Conservation (phyloP, 352 stramenopile species). For the Globisporangium alternatum region DNA sequence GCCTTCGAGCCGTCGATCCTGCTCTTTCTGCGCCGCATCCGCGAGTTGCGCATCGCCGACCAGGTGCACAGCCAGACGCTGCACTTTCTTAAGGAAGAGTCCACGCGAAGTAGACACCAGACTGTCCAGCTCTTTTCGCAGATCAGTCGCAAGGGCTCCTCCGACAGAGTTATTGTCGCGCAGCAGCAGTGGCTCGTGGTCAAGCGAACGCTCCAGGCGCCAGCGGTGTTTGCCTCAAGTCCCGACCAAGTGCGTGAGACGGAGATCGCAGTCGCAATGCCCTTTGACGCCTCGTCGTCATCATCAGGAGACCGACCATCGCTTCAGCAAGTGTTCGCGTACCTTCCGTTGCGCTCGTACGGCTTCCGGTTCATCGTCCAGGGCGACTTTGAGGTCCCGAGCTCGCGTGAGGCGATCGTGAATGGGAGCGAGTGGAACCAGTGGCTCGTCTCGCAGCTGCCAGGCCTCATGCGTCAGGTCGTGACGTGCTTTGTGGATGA, state of each 20-base stretch:
- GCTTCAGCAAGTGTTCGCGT: slow-evolving; percentile 83
- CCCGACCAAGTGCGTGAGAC: slow-evolving; percentile 23
- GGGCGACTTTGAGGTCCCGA: slow-evolving; percentile 84
- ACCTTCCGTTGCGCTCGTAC: slow-evolving; percentile 76
- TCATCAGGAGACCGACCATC: slow-evolving; percentile 28
- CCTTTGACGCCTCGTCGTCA: slow-evolving; percentile 17
- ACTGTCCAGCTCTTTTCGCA: slow-evolving; percentile 41
- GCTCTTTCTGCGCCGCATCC: slow-evolving; percentile 76
- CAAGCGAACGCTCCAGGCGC: slow-evolving; percentile 32
- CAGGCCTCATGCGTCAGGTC: slow-evolving; percentile 37
- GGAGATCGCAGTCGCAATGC: slow-evolving; percentile 61
- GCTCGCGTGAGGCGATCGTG: slow-evolving; percentile 79
- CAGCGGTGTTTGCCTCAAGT: slow-evolving; percentile 16
- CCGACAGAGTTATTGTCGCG: slow-evolving; percentile 10
- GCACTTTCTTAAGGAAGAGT: slow-evolving; percentile 44
- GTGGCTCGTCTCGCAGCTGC: slow-evolving; percentile 77
- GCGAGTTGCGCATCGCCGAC: slow-evolving; percentile 57
- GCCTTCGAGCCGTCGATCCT: slow-evolving; percentile 74
- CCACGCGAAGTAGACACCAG: slow-evolving; percentile 14
- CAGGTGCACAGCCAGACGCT: slow-evolving; percentile 25
- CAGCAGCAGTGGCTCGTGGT: slow-evolving; percentile 69
- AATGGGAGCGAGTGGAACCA: slow-evolving; percentile 88
- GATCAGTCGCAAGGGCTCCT: slow-evolving; percentile 14
- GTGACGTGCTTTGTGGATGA: slow-evolving; percentile 22
- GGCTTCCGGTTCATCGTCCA: slow-evolving; percentile 86